Conservation (phyloP, 2,329 filamentous ascomycete genomes). For the Orbilia quercus region DNA sequence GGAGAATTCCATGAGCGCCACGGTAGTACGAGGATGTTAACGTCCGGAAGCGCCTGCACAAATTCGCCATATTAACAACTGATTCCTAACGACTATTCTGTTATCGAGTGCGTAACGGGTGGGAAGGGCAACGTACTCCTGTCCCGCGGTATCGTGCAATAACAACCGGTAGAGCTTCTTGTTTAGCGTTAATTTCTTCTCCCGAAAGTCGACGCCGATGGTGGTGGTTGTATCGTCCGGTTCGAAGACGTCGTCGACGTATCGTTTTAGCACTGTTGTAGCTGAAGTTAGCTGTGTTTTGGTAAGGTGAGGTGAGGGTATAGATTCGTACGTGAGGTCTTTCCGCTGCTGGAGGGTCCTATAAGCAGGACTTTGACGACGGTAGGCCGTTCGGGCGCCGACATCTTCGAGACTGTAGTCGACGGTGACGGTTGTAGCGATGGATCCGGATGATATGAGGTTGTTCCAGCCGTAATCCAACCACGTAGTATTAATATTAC, state of each 20-base stretch:
- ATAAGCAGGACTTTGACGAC: slow-evolving; percentile 70
- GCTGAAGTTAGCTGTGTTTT: slow-evolving; percentile 28
- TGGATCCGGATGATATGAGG: not conserved
- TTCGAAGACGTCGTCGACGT: slow-evolving; percentile 71
- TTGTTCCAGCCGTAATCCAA: not conserved
- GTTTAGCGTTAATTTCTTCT: slow-evolving; percentile 69
- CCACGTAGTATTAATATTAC: not conserved
- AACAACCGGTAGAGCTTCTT: slow-evolving; percentile 68
- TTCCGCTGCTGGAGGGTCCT: slow-evolving; percentile 70
- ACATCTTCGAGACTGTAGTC: too few species aligned
- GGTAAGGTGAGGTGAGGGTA: not conserved
- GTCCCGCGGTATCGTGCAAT: slow-evolving; percentile 67
- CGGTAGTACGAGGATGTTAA: slow-evolving; percentile 68
- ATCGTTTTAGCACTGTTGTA: slow-evolving; percentile 67
- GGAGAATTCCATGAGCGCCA: slow-evolving; percentile 67
- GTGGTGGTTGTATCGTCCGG: slow-evolving; percentile 69
- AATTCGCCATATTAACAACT: not conserved
- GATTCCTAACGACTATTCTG: too few species aligned
- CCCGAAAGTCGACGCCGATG: slow-evolving; percentile 71
- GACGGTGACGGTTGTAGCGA: not conserved
- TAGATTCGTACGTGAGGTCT: slow-evolving; percentile 67
- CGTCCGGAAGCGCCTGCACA: slow-evolving; percentile 65
- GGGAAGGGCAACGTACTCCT: slow-evolving; percentile 56
- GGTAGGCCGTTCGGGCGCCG: slow-evolving; percentile 61
- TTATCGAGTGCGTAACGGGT: not conserved